A percentile compares a stretch with the other conserved stretches of the same genome.
Conservation (phyloP, 225 moss, liverwort and hornwort species). For the Climacium dendroides region DNA sequence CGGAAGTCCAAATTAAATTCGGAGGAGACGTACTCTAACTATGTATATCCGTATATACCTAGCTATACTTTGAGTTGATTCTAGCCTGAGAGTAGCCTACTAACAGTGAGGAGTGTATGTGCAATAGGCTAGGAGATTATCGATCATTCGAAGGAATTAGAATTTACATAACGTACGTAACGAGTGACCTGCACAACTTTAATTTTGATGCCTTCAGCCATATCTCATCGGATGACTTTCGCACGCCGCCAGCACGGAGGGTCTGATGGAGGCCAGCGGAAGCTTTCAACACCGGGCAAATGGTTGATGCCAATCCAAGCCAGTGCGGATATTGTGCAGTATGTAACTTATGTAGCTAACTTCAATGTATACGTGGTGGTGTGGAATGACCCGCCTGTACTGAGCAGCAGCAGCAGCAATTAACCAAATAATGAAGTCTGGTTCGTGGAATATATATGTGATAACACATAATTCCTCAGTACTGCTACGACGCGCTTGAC, state of each 20-base stretch:
- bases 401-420: not conserved
- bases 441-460: not conserved
- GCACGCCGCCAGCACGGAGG: not conserved
- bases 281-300: constrained; percentile 36
- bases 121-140: not conserved
- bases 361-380: not conserved
- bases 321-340: not conserved
- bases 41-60: not conserved
- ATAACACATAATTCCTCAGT: not conserved
- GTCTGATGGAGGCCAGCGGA: constrained; percentile 11
- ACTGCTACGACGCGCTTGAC: constrained; percentile 8
- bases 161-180: not conserved
- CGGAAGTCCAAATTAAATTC: not conserved
- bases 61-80: not conserved
- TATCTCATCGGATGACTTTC: not conserved
- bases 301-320: not conserved
- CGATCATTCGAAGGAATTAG: not conserved
- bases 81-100: not conserved
- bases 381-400: not conserved
- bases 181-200: constrained; percentile 14
- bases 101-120: not conserved
- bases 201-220: constrained; percentile 42
- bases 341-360: not conserved
- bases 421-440: not conserved
- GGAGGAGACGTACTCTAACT: not conserved